These are phyloP conservation scores for Solanum etuberosum DNA, from an alignment of 257 asterid species.

Conservation along the genomic window DNA sequence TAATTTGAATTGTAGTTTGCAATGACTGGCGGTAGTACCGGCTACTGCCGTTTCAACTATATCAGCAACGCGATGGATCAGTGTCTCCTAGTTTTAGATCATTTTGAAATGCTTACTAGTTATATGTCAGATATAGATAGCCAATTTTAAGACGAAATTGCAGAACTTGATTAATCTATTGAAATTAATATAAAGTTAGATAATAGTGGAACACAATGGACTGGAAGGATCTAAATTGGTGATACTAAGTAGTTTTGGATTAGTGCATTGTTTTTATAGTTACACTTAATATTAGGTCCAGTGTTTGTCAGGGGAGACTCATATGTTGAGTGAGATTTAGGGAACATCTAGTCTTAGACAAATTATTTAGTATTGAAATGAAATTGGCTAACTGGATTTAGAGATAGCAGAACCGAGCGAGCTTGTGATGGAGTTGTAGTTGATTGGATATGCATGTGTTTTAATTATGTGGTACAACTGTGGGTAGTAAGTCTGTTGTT, in stretches of 20 bases:
- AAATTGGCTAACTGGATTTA: not conserved
- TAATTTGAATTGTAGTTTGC: not conserved
- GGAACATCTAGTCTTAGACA: not conserved
- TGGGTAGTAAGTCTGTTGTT: not conserved
- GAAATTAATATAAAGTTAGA: not conserved
- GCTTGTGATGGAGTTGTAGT: not conserved
- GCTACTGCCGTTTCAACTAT: not conserved
- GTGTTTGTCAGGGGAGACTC: not conserved
- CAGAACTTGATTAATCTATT: not conserved
- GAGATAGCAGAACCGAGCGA: not conserved
- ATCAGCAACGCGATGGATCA: not conserved
- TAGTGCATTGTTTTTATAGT: not conserved
- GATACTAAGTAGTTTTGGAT: not conserved
- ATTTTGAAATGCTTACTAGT: not conserved
- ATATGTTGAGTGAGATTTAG: not conserved
- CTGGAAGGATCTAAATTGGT: not conserved
- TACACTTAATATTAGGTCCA: not conserved
- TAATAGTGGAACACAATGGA: not conserved
- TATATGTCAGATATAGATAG: not conserved
- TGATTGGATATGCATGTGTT: not conserved
- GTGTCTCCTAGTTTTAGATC: not conserved
- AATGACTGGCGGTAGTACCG: not conserved
- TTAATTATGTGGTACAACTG: not conserved
- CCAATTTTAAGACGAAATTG: not conserved
- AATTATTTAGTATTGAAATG: not conserved